Evolutionary conservation across 805 yeast genomes (phyloP).

Genomic region (Yarrowia hollandica): DNA sequence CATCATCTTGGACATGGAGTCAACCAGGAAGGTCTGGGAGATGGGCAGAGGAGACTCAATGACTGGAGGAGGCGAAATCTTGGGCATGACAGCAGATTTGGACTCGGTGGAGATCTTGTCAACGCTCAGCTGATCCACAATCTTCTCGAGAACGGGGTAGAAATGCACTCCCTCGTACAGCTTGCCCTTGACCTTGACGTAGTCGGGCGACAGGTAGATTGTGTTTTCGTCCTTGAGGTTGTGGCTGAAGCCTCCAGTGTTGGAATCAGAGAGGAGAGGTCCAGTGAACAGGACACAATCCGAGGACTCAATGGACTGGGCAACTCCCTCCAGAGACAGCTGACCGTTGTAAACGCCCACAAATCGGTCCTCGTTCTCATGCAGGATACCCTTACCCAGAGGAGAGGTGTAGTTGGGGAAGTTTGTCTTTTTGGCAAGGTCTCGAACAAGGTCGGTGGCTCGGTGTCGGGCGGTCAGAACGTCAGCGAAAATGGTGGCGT

Average conservation of each 20-base stretch:
- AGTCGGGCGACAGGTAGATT: constrained; percentile 55
- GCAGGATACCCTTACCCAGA: constrained; percentile 70
- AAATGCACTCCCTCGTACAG: constrained; percentile 49
- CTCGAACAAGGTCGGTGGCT: constrained; percentile 46
- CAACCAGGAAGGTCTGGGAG: constrained; percentile 49
- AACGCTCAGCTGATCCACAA: constrained; percentile 45
- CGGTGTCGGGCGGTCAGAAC: constrained; percentile 64
- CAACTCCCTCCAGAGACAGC: constrained; percentile 52
- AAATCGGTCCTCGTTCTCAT: constrained; percentile 65
- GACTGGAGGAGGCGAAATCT: constrained; percentile 38
- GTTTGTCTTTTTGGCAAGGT: constrained; percentile 51
- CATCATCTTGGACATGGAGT: constrained; percentile 47
- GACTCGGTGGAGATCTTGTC: constrained; percentile 36
- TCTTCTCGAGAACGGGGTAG: constrained; percentile 50
- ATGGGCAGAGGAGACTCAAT: constrained; percentile 34
- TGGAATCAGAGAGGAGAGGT: constrained; percentile 62
- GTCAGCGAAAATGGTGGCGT: constrained; percentile 73
- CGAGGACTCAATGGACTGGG: constrained; percentile 51
- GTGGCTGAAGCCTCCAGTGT: constrained; percentile 64
- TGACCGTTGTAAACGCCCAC: constrained; percentile 74
- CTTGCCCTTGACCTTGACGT: constrained; percentile 50
- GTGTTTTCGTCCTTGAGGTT: constrained; percentile 47
- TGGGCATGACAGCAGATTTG: constrained; percentile 36
- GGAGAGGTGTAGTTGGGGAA: constrained; percentile 61
- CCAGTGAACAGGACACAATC: constrained; percentile 77